phyloP scores from a whole-genome alignment of 1,284 basidiomycete genomes.

The Leccinum huronense region DNA sequence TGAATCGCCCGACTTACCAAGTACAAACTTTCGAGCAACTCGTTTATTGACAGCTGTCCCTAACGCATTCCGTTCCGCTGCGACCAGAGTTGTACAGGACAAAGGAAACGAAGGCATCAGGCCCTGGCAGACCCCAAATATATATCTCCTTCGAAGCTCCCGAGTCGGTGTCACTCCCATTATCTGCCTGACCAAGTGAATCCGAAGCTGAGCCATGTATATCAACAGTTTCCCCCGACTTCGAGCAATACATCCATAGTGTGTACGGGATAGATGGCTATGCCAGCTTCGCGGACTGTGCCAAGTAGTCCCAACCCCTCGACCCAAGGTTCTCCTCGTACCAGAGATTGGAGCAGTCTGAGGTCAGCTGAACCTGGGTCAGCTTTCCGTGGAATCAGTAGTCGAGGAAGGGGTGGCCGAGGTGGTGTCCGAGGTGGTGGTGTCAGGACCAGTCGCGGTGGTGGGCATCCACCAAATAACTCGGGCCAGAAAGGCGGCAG shows the following conservation, averaged over 20 bases:
- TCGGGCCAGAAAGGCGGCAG: constrained; percentile 31
- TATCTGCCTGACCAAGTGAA: constrained; percentile 3
- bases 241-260: constrained; percentile 7
- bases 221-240: constrained; percentile 11
- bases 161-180: constrained; percentile 19
- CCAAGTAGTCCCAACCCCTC: constrained; percentile 30
- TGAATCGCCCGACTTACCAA: not conserved
- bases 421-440: constrained; percentile 34
- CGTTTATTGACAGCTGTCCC: not conserved
- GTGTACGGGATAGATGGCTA: constrained; percentile 30
- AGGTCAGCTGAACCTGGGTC: constrained; percentile 47
- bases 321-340: constrained; percentile 31
- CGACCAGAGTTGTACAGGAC: constrained; percentile 3
- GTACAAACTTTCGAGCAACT: constrained; percentile 1
- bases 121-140: not conserved
- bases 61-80: constrained; percentile 1
- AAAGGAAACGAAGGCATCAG: not conserved
- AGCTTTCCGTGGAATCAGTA: constrained; percentile 42
- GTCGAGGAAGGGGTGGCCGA: constrained; percentile 32
- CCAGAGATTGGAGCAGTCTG: constrained; percentile 42
- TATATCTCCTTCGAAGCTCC: constrained; percentile 37
- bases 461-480: constrained; percentile 31
- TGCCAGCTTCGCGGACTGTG: constrained; percentile 31
- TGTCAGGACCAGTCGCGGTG: constrained; percentile 30
- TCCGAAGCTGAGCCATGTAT: constrained; percentile 16